Conservation (phyloP, 169 alveolate species). For the Haemoproteus tartakovskyi region DNA sequence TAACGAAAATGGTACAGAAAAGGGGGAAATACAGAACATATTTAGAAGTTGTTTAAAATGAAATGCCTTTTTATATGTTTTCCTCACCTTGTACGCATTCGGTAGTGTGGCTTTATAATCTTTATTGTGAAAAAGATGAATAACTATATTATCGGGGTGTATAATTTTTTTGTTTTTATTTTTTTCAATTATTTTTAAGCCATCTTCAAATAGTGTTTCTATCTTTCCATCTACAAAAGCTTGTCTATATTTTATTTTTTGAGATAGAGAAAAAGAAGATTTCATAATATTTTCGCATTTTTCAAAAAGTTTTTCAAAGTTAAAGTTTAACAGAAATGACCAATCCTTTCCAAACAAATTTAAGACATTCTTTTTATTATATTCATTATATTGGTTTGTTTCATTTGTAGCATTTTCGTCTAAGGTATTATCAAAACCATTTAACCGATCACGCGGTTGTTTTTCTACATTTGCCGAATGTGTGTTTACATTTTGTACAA, state of each 20-base stretch:
- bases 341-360: conserved; percentile 54
- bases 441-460: too few species aligned
- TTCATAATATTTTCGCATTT: conserved; percentile 57
- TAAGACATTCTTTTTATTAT: background rate
- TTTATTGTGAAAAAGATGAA: conserved; percentile 52
- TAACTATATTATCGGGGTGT: conserved; percentile 25
- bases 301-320: conserved; percentile 59
- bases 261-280: conserved; percentile 42
- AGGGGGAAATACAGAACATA: too few species aligned
- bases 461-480: too few species aligned
- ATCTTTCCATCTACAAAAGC: conserved; percentile 66
- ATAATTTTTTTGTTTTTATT: conserved; percentile 61
- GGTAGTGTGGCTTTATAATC: conserved; percentile 50
- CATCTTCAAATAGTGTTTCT: conserved; percentile 65
- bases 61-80: too few species aligned
- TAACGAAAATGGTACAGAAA: background rate
- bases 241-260: conserved; percentile 63
- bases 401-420: background rate
- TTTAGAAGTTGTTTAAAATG: too few species aligned
- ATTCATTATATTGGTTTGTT: too few species aligned
- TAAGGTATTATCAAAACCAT: too few species aligned
- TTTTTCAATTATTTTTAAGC: conserved; percentile 61
- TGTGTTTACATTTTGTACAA: too few species aligned
- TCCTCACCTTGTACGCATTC: conserved; percentile 52
- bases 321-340: conserved; percentile 43